Base-by-base conservation (phyloP, 306 rosid species). In the Datisca glomerata region DNA sequence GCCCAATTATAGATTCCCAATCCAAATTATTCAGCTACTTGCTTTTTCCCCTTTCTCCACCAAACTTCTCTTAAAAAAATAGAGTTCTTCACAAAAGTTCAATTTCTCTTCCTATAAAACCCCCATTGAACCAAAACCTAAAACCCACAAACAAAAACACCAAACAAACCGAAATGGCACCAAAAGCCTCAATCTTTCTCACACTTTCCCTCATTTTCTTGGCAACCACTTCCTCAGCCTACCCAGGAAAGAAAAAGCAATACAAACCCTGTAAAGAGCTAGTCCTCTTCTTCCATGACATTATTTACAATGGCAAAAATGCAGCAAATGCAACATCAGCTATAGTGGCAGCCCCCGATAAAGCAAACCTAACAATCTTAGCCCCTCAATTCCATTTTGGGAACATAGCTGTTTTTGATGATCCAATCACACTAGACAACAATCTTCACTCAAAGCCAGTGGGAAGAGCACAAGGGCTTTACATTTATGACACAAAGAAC, bases 381-480 rank as follows among this genome's bases (percentile, higher is more conserved):
- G 79, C 86, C 2, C 13, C 42, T 3, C 56, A 63, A 3, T 57
- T 25, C 29, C 79, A 79, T 49, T 86, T 86, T 3, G 94, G 92
- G 1, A 67, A 73, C 76, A 60, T 85, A 2, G 81, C 14, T 0
- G 73, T 78, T 24, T 81, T 86, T 13, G 81, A 86, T 20, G 92
- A 86, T 31, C 96, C 86, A 18, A 71, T 86, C 24, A 81, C 94
- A 2, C 24, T 75, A 0, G 96, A 86, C 25, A 71, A 81, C 44
- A 69, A 76, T 13, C 68, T 86, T 25, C 81, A 62, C 56, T 86
- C 92, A 1, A 49, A 58, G n/a, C 81, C 79, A 0, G 66, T 86
- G 4, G 94, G 96, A 3, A 66, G 91, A 40, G 86, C 96, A 23
- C 93, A 86, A 27, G 93, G 96, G 0, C 31, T 86, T 11, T 86